Evolutionary conservation across 208 protist species (phyloP).

Genomic region (Polymyxa betae): DNA sequence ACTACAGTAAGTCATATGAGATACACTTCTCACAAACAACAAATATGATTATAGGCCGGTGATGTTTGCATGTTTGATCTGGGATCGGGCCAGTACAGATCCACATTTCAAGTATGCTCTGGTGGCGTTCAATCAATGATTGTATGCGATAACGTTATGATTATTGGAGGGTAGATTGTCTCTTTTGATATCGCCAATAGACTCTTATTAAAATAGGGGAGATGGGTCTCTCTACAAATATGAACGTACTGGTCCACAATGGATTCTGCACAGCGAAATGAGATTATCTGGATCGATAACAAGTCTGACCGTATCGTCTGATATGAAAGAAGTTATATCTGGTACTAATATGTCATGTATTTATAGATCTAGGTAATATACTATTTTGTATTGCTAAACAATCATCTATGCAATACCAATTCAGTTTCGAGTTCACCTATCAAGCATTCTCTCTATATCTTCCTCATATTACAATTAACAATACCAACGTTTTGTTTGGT

Average conservation of each 20-base stretch:
- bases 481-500: too few species aligned
- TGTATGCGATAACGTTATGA: background rate
- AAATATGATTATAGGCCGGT: background rate
- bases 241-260: background rate
- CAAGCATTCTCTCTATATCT: too few species aligned
- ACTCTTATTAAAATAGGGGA: background rate
- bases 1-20: background rate
- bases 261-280: background rate
- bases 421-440: background rate
- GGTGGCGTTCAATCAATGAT: background rate
- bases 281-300: background rate
- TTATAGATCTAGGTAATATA: background rate
- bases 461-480: too few species aligned
- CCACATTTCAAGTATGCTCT: background rate
- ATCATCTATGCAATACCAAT: background rate
- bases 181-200: background rate
- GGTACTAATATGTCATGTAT: background rate
- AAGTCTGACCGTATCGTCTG: background rate
- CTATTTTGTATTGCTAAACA: background rate
- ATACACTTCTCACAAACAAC: background rate
- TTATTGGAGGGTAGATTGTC: background rate
- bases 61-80: background rate
- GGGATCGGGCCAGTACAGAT: background rate
- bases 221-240: background rate
- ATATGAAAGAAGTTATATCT: background rate